Base-by-base conservation (phyloP, 176 grass and related monocot species). In the Oryza officinalis region DNA sequence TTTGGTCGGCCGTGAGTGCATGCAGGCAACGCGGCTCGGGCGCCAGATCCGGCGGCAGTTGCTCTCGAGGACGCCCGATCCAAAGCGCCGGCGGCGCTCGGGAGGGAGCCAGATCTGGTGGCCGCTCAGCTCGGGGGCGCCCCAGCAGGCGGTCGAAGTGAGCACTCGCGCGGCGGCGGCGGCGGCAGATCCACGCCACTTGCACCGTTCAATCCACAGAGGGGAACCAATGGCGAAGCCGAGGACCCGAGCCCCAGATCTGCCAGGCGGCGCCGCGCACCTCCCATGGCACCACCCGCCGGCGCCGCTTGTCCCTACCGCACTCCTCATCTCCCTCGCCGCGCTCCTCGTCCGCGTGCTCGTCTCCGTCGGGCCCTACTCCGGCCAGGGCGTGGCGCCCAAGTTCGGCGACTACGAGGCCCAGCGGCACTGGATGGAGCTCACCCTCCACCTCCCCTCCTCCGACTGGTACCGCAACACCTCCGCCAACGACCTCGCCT, bases 361-460 rank as follows among this genome's bases (percentile, higher is more conserved):
- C 27, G 91, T 98, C 61, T 98, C 93, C 43, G 65, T 98, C 6
- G 96, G 93, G 18, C 91, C 96, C 65, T 93, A 94, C 91, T 95
- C 96, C 7, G 93, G 96, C 18, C 89, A 95, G 50, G 96, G 87
- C 10, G 70, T 66, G 67, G 83, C 91, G 43, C 91, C 91, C 73
- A 91, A 87, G 78, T 95, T 88, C 85, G 91, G 96, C 77, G 96
- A 98, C 85, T 98, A 95, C 87, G 96, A 98, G 91, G 96, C 96
- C 32, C 93, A 95, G 89, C 87, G 96, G 70, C 93, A 98, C 81
- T 98, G 96, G 96, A 98, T 98, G 96, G 93, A 98, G 96, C 88
- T 98, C 91, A 90, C 93, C 57, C 85, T 98, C 45, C 91, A 98
- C 38, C 91, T 93, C 79, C 66, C 89, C 3, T 37, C 91, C 35